Percentiles rank a stretch among this genome's conserved stretches.
phyloP scores from a whole-genome alignment of 108 stramenopile genomes.

The Skeletonema marinoi region DNA sequence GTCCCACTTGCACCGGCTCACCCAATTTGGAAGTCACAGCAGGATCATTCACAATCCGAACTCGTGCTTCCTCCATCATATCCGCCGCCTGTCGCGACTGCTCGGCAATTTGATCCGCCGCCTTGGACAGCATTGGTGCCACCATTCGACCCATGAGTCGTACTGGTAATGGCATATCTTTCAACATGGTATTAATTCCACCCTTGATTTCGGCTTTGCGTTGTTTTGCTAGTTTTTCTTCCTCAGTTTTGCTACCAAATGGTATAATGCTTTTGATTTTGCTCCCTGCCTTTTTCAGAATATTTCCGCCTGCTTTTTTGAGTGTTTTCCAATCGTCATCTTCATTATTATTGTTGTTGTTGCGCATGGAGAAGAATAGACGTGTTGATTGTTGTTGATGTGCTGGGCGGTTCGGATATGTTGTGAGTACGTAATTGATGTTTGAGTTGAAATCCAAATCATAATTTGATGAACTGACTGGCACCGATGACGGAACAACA shows the following conservation, averaged over 20 bases:
- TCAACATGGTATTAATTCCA: slow-evolving; percentile 55
- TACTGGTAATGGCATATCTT: slow-evolving; percentile 73
- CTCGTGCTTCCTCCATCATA: slow-evolving; percentile 64
- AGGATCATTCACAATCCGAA: slow-evolving; percentile 53
- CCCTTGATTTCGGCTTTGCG: slow-evolving; percentile 55
- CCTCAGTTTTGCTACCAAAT: slow-evolving; percentile 40
- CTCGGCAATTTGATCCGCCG: slow-evolving; percentile 66
- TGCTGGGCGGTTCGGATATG: not conserved
- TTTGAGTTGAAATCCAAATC: too few relatives aligned
- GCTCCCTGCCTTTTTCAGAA: slow-evolving; percentile 39
- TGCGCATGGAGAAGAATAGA: slow-evolving; percentile 24
- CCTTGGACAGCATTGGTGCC: slow-evolving; percentile 54
- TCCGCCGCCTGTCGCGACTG: slow-evolving; percentile 62
- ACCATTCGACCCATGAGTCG: slow-evolving; percentile 70
- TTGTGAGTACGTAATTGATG: not conserved
- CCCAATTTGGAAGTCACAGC: slow-evolving; percentile 47
- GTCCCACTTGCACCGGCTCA: slow-evolving; percentile 61
- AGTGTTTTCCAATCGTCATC: slow-evolving; percentile 45
- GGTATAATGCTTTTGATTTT: slow-evolving; percentile 43
- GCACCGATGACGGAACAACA: not conserved
- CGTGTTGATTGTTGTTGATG: slow-evolving; percentile 26
- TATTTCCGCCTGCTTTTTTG: slow-evolving; percentile 33
- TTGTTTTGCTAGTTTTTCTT: slow-evolving; percentile 62
- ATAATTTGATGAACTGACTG: too few relatives aligned
- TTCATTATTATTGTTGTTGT: slow-evolving; percentile 11